Conservation (phyloP, 2,329 filamentous ascomycete species). For the Hymenoscyphus infarciens region DNA sequence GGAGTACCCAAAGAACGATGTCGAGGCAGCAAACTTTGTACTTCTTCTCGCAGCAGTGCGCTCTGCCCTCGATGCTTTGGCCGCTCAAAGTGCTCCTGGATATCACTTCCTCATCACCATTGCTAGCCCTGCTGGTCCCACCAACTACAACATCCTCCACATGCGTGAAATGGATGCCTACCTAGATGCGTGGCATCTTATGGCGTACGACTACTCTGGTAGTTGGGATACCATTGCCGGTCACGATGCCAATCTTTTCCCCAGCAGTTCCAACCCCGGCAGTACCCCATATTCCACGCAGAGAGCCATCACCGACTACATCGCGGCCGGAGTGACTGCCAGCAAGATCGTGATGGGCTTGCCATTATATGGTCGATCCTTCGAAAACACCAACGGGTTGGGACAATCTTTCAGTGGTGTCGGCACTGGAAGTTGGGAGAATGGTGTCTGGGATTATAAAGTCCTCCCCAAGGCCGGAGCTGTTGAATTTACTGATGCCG, state of each 20-base stretch:
- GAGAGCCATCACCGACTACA: constrained; percentile 62
- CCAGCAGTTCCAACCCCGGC: constrained; percentile 48
- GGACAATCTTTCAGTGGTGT: constrained; percentile 61
- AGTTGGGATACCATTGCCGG: constrained; percentile 61
- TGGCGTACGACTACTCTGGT: constrained; percentile 71
- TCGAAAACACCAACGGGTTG: constrained; percentile 61
- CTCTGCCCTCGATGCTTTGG: constrained; percentile 47
- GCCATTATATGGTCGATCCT: constrained; percentile 75
- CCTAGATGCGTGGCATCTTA: constrained; percentile 58
- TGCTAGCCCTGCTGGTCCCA: constrained; percentile 47
- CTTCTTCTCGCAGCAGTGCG: constrained; percentile 33
- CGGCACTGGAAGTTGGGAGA: constrained; percentile 68
- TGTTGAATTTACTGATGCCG: constrained; percentile 52
- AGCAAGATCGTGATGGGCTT: constrained; percentile 73
- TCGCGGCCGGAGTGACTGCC: constrained; percentile 56
- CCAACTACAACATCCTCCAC: constrained; percentile 46
- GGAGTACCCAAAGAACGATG: constrained; percentile 28
- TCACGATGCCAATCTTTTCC: constrained; percentile 70
- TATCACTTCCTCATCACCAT: constrained; percentile 54
- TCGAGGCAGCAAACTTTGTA: constrained; percentile 33
- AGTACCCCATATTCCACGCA: constrained; percentile 69
- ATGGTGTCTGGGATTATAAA: constrained; percentile 79
- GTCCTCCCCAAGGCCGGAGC: constrained; percentile 62
- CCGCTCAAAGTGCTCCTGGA: constrained; percentile 41
- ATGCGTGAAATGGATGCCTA: constrained; percentile 44